Conservation (phyloP, 1,139 yeast genomes). For the Debaryomyces robertsiae region DNA sequence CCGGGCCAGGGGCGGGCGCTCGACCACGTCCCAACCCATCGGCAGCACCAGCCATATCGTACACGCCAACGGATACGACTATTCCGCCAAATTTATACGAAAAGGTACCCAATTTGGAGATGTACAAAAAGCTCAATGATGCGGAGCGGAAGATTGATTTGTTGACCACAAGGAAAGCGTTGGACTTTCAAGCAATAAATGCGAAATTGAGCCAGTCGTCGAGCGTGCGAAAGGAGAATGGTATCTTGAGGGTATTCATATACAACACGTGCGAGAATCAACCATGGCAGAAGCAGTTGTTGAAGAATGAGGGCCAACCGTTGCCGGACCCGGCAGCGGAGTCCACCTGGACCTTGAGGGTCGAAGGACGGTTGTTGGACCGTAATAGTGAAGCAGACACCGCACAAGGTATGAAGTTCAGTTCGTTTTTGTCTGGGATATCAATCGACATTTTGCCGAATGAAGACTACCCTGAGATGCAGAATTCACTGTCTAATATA, state of each 20-base stretch:
- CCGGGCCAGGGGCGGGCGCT: slow-evolving; percentile 5
- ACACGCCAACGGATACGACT: slow-evolving; percentile 72
- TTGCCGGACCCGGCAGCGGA: slow-evolving; percentile 30
- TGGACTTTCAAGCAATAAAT: slow-evolving; percentile 79
- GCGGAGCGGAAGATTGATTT: slow-evolving; percentile 83
- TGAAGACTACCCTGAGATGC: slow-evolving; percentile 42
- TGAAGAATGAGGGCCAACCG: slow-evolving; percentile 26
- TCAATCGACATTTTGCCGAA: slow-evolving; percentile 70
- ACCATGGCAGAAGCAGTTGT: slow-evolving; percentile 77
- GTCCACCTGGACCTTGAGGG: slow-evolving; percentile 80
- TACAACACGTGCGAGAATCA: slow-evolving; percentile 85
- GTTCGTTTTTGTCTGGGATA: slow-evolving; percentile 79
- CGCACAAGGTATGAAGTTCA: slow-evolving; percentile 49
- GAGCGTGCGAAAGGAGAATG: slow-evolving; percentile 49
- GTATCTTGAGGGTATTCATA: slow-evolving; percentile 72
- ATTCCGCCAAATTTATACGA: slow-evolving; percentile 63
- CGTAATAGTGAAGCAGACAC: slow-evolving; percentile 36
- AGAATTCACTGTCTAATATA: slow-evolving; percentile 34
- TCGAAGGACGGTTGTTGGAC: slow-evolving; percentile 76
- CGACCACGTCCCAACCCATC: slow-evolving; percentile 37
- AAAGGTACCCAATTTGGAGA: slow-evolving; percentile 71
- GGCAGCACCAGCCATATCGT: slow-evolving; percentile 45
- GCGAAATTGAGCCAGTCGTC: slow-evolving; percentile 50
- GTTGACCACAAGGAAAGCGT: slow-evolving; percentile 75
- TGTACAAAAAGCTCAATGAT: slow-evolving; percentile 69